Percentiles rank a stretch among this genome's conserved stretches.
These are phyloP conservation scores for Fraxinus xanthoxyloides DNA, from an alignment of 305 asterid species.

Conservation along the genomic window DNA sequence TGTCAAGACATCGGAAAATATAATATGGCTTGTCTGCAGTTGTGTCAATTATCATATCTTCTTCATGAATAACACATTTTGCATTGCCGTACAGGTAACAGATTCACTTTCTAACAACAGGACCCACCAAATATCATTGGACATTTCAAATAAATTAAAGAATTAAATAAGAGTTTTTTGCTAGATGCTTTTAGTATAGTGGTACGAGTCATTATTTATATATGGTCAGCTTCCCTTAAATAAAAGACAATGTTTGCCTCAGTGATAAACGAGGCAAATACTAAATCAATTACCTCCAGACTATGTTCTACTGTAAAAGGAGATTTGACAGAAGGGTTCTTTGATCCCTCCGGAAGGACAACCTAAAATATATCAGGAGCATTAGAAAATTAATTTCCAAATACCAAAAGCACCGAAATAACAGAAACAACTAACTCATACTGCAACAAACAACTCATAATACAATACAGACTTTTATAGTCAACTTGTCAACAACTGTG, in stretches of 20 bases:
- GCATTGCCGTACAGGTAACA: not conserved
- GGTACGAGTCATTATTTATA: not conserved
- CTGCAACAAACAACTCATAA: constrained; percentile 4
- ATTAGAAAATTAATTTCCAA: constrained; percentile 20
- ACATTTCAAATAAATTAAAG: not conserved
- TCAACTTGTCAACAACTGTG: constrained; percentile 85
- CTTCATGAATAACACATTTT: constrained; percentile 10
- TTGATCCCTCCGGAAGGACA: constrained; percentile 95
- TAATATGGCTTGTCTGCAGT: not conserved
- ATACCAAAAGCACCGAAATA: constrained; percentile 12
- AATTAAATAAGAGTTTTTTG: not conserved
- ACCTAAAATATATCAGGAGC: constrained; percentile 47
- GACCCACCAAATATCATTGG: not conserved
- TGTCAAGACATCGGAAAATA: constrained; percentile 6
- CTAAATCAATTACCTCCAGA: constrained; percentile 56
- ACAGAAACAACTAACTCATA: constrained; percentile 18
- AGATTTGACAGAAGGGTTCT: constrained; percentile 61
- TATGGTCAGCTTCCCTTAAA: not conserved
- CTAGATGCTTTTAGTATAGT: constrained; percentile 7
- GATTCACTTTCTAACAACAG: not conserved
- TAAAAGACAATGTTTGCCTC: constrained; percentile 10
- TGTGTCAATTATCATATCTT: not conserved
- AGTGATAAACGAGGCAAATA: constrained; percentile 6
- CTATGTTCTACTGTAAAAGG: constrained; percentile 69
- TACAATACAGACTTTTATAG: constrained; percentile 55